Conservation (phyloP, 495 filamentous ascomycete species). For the Pyronema domesticum region DNA sequence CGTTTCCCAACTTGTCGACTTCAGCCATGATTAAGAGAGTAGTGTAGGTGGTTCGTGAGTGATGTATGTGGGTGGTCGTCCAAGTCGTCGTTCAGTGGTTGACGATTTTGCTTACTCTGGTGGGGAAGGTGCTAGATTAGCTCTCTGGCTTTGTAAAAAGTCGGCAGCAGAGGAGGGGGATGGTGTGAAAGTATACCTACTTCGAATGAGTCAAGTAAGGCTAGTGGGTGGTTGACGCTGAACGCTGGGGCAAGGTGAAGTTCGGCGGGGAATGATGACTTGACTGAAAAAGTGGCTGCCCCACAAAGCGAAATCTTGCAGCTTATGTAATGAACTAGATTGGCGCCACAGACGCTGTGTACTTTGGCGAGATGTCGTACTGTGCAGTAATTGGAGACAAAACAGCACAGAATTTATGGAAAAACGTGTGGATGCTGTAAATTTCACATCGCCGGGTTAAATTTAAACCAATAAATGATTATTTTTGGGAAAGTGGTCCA, state of each 20-base stretch:
- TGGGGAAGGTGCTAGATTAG: neutral
- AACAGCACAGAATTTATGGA: too few relatives aligned
- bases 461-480: too few relatives aligned
- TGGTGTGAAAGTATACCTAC: neutral
- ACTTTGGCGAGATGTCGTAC: too few relatives aligned
- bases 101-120: neutral
- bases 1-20: slow-evolving; percentile 11
- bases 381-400: too few relatives aligned
- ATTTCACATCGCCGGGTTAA: too few relatives aligned
- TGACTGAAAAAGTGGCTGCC: neutral
- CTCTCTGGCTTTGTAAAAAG: neutral
- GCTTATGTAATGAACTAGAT: neutral
- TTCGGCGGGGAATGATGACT: neutral
- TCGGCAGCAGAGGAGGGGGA: neutral
- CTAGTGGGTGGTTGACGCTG: neutral
- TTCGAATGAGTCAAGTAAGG: neutral
- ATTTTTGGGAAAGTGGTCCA: too few relatives aligned
- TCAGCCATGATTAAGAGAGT: slow-evolving; percentile 37
- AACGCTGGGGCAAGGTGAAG: neutral
- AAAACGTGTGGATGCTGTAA: too few relatives aligned
- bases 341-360: too few relatives aligned
- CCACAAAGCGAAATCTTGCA: neutral
- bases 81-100: neutral
- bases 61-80: neutral
- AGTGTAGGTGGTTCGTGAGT: neutral